Conservation (phyloP, 352 stramenopile species). For the Phytophthora sojae region DNA sequence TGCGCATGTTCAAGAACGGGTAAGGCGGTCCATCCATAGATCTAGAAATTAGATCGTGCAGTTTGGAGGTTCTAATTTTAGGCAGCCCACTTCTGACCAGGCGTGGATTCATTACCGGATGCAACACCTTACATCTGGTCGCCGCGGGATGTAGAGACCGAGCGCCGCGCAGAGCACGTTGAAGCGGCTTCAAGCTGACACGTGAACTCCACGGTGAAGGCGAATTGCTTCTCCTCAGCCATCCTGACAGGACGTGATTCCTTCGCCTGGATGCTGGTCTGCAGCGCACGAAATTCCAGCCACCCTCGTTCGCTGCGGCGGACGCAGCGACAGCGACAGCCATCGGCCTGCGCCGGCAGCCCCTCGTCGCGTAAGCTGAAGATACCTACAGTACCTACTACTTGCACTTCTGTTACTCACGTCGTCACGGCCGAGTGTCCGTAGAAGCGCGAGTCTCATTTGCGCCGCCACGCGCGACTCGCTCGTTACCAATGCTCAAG, state of each 20-base stretch:
- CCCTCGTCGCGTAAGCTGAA: constrained; percentile 4
- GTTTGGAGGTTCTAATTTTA: too few relatives aligned
- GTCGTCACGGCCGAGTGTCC: too few relatives aligned
- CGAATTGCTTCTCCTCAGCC: too few relatives aligned
- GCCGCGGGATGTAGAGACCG: not conserved
- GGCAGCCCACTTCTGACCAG: too few relatives aligned
- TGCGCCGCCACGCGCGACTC: not conserved
- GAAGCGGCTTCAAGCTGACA: too few relatives aligned
- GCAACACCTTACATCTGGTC: not conserved
- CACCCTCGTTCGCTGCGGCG: too few relatives aligned
- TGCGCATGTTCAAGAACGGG: not conserved
- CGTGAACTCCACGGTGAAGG: too few relatives aligned
- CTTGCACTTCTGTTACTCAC: constrained; percentile 11
- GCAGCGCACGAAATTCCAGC: not conserved
- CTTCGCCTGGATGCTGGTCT: constrained; percentile 22
- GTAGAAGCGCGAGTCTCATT: constrained; percentile 9
- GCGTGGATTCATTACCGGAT: too few relatives aligned
- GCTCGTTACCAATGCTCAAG: constrained; percentile 23
- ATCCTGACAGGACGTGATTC: not conserved
- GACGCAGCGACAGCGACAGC: too few relatives aligned
- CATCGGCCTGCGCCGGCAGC: too few relatives aligned
- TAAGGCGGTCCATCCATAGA: not conserved
- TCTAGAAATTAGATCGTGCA: too few relatives aligned
- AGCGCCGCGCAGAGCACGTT: not conserved
- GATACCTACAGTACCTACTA: not conserved